Conservation (phyloP, 2,329 filamentous ascomycete species). For the Arthrobotrys sinensis region DNA sequence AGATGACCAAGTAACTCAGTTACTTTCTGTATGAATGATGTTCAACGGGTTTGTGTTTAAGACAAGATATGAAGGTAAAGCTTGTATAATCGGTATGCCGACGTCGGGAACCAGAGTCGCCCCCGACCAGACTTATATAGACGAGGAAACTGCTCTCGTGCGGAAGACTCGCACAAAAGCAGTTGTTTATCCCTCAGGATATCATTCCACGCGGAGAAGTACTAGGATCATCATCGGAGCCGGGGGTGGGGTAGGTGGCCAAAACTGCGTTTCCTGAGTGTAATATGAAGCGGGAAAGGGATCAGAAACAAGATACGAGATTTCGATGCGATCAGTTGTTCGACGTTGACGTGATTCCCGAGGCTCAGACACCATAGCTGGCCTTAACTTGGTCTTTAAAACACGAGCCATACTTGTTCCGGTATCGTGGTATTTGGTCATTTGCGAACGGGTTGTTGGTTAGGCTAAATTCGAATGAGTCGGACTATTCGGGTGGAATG, state of each 20-base stretch:
- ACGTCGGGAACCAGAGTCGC: conserved; percentile 18
- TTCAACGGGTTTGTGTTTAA: conserved; percentile 1
- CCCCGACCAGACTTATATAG: conserved; percentile 24
- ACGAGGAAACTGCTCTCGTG: conserved; percentile 31
- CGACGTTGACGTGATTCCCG: conserved; percentile 35
- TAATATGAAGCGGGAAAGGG: conserved; percentile 24
- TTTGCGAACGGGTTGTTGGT: conserved; percentile 22
- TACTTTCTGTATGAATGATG: conserved; percentile 14
- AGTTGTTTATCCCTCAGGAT: conserved; percentile 25
- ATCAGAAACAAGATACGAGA: conserved; percentile 18
- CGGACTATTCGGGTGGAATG: conserved; percentile 32
- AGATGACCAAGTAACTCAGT: conserved; percentile 14
- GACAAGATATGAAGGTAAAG: conserved; percentile 19
- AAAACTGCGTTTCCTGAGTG: conserved; percentile 15
- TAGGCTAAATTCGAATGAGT: conserved; percentile 30
- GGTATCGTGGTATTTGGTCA: conserved; percentile 29
- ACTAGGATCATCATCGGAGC: conserved; percentile 17
- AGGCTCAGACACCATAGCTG: conserved; percentile 28
- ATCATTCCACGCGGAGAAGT: conserved; percentile 23
- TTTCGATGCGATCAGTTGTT: conserved; percentile 28
- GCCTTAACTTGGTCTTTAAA: conserved; percentile 1
- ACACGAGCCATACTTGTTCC: conserved; percentile 24
- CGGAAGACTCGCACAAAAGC: neutral
- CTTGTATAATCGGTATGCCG: conserved; percentile 24
- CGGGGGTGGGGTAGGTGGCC: conserved; percentile 27